A percentile compares a stretch with the other conserved stretches of the same genome.
Conservation (phyloP, 257 asterid species). For the Penstemon barbatus region DNA sequence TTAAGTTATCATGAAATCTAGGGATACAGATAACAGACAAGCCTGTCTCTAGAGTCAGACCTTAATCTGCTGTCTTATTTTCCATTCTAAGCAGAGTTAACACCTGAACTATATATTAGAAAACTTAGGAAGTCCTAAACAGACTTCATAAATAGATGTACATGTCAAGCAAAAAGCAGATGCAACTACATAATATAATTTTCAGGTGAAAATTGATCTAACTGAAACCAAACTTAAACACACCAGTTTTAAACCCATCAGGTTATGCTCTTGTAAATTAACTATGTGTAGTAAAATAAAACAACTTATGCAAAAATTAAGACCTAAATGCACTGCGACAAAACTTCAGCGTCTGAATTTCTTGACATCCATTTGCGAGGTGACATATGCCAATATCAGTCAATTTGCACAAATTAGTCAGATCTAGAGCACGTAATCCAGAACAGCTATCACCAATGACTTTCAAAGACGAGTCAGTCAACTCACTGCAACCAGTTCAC, state of each 20-base stretch:
- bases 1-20: neutral
- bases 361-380: constrained; percentile 85
- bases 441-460: constrained; percentile 61
- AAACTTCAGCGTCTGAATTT: constrained; percentile 57
- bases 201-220: neutral
- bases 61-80: neutral
- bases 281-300: constrained; percentile 5
- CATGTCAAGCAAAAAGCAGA: neutral
- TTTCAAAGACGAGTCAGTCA: constrained; percentile 68
- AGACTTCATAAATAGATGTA: neutral
- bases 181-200: neutral
- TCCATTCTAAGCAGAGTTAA: neutral
- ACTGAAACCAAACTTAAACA: constrained; percentile 1
- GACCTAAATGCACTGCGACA: constrained; percentile 79
- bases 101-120: neutral
- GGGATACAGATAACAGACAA: neutral
- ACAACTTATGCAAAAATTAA: constrained; percentile 1
- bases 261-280: constrained; percentile 4
- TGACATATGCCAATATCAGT: constrained; percentile 75
- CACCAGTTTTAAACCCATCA: constrained; percentile 2
- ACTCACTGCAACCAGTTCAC: constrained; percentile 51
- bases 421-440: constrained; percentile 62
- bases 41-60: neutral
- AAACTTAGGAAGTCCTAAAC: neutral
- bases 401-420: constrained; percentile 59